Base-by-base conservation (phyloP, 495 filamentous ascomycete species). In the Tricharina praecox region DNA sequence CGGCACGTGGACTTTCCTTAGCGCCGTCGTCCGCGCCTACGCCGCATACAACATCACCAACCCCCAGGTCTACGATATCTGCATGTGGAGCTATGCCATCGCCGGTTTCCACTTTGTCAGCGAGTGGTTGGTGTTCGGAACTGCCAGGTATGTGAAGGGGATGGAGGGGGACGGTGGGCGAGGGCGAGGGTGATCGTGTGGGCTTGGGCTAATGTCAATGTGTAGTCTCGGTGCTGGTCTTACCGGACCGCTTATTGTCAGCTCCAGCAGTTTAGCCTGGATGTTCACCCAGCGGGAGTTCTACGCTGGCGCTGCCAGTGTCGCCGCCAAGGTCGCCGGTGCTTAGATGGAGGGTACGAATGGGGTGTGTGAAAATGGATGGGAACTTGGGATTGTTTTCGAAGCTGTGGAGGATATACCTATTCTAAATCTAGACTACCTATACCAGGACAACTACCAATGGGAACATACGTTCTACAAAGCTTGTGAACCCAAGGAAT, bases 1-100 rank as follows among this genome's bases (percentile, higher is more conserved):
- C 61, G 92, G 85, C 34, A 93, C 85, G 48, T 99, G 85, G 76
- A 95, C 87, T 0, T 71, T 88, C 52, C 62, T 93, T 41, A 72
- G 78, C 10, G 67, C 73, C 26, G 64, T 93, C 26, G 69, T 96
- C 40, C 76, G 90, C 23, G 58, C 87, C 51, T 92, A 90, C 55
- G 83, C 85, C 8, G 82, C 81, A 21, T 95, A 93, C 68, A 69
- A 93, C 62, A 79, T 93, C 48, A 66, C 72, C 32, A 74, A 81
- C 45, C 68, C 75, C 2, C 66, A 67, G 25, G 61, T 82, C 8
- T 97, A 94, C 57, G 70, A 90, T 53, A 66, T 96, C 25, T 81
- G 78, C 13, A 54, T 86, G 28, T 81, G 71, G 73, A 87, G 83
- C 0, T 94, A 83, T 62, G 71, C 69, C 0, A 70, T 95, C 53